These are phyloP conservation scores for Ophiostoma pallidulum DNA, from an alignment of 2,329 filamentous ascomycete species.

Conservation along the genomic window DNA sequence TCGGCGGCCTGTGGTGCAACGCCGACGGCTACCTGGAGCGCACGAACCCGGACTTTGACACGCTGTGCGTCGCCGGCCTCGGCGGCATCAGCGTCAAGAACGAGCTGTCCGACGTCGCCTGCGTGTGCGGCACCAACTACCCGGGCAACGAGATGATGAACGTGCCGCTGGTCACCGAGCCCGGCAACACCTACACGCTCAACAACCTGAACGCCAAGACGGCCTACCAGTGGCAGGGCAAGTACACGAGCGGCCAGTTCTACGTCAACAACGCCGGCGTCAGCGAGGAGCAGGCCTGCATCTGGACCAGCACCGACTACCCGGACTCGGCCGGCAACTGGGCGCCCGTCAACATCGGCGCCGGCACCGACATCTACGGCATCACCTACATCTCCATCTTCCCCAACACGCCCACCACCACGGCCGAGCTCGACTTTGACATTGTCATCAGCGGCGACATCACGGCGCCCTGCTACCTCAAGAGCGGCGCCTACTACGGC, in stretches of 20 bases:
- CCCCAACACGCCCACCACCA: constrained; percentile 69
- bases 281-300: constrained; percentile 57
- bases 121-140: constrained; percentile 92
- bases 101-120: constrained; percentile 54
- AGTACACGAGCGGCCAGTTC: constrained; percentile 81
- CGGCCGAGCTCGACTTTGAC: constrained; percentile 63
- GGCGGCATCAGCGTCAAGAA: constrained; percentile 67
- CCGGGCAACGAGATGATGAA: constrained; percentile 86
- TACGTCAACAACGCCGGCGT: constrained; percentile 84
- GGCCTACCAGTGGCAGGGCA: constrained; percentile 72
- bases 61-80: constrained; percentile 65
- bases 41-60: constrained; percentile 57
- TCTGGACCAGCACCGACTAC: constrained; percentile 51
- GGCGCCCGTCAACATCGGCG: constrained; percentile 77
- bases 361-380: constrained; percentile 56
- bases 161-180: constrained; percentile 56
- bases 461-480: constrained; percentile 51
- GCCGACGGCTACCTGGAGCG: constrained; percentile 61
- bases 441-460: constrained; percentile 65
- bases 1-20: constrained; percentile 82
- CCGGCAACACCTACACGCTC: constrained; percentile 52
- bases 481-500: constrained; percentile 51
- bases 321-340: constrained; percentile 64
- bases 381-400: constrained; percentile 75
- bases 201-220: constrained; percentile 63